Conservation (phyloP, 495 filamentous ascomycete genomes). For the Tuber calosporum region DNA sequence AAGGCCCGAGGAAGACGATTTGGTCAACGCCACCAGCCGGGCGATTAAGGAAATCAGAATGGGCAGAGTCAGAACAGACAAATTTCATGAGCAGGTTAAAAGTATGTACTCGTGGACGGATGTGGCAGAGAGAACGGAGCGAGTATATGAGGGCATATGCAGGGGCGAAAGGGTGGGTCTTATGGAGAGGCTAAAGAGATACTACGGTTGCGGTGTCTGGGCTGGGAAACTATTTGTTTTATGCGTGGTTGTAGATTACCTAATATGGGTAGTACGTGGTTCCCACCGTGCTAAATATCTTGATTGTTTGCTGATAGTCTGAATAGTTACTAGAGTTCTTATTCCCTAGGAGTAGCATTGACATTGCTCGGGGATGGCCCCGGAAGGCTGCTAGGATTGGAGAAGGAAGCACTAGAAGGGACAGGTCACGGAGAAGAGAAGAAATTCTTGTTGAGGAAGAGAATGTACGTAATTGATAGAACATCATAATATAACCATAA, state of each 20-base stretch:
- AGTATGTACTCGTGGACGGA: conserved; percentile 98
- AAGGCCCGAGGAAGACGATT: conserved; percentile 83
- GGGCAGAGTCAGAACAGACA: conserved; percentile 78
- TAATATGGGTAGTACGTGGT: conserved; percentile 64
- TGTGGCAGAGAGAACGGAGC: conserved; percentile 82
- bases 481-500: neutral
- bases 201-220: conserved; percentile 99
- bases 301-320: conserved; percentile 4
- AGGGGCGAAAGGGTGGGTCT: conserved; percentile 50
- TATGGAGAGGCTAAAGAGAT: conserved; percentile 87
- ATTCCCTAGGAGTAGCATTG: conserved; percentile 76
- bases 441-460: neutral
- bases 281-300: neutral
- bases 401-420: conserved; percentile 14
- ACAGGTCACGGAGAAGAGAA: conserved; percentile 21
- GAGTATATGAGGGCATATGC: conserved; percentile 87
- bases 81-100: conserved; percentile 93
- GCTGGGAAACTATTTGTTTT: conserved; percentile 94
- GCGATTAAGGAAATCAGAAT: conserved; percentile 74
- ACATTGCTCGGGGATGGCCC: conserved; percentile 85
- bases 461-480: conserved; percentile 1
- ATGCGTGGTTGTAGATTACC: conserved; percentile 86
- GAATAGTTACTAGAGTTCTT: conserved; percentile 61
- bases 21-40: conserved; percentile 71
- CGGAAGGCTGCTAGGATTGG: conserved; percentile 50